Evolutionary conservation across 306 rosid genomes (phyloP).

Genomic region (Myrica gale): DNA sequence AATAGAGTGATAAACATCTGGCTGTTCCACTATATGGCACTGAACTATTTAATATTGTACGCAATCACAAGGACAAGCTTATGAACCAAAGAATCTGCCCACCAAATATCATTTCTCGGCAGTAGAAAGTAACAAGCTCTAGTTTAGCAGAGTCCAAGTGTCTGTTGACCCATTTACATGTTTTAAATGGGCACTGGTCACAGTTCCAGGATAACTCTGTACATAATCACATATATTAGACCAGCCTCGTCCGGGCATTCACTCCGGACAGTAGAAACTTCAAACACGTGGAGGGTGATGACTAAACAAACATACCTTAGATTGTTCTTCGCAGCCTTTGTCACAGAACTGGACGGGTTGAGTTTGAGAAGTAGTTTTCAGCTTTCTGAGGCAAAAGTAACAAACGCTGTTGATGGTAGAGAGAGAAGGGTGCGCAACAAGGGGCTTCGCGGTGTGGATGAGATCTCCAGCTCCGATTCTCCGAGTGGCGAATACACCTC

Average conservation of each 20-base stretch:
- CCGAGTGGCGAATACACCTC: too few relatives aligned
- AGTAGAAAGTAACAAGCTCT: background rate
- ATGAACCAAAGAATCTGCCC: background rate
- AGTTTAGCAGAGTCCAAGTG: too few relatives aligned
- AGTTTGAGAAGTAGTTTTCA: slow-evolving; percentile 20
- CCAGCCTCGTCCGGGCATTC: background rate
- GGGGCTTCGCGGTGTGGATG: slow-evolving; percentile 74
- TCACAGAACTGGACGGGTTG: slow-evolving; percentile 47
- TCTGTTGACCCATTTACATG: background rate
- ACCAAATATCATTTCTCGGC: background rate
- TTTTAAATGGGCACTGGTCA: background rate
- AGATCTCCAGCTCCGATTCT: too few relatives aligned
- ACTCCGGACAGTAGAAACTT: slow-evolving; percentile 23
- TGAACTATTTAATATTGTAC: background rate
- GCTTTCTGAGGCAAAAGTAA: slow-evolving; percentile 61
- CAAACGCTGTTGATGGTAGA: slow-evolving; percentile 42
- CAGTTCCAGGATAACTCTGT: background rate
- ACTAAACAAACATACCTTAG: slow-evolving; percentile 39
- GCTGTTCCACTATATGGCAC: background rate
- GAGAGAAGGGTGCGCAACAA: slow-evolving; percentile 61
- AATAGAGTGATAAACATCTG: background rate
- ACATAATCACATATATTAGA: background rate
- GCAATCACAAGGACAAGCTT: background rate
- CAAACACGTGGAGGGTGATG: slow-evolving; percentile 34
- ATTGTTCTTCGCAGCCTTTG: slow-evolving; percentile 44